Percentiles rank a stretch among this genome's conserved stretches.
Evolutionary conservation across 805 yeast species (phyloP).

Genomic region (Tetrapisispora taiwanensis): DNA sequence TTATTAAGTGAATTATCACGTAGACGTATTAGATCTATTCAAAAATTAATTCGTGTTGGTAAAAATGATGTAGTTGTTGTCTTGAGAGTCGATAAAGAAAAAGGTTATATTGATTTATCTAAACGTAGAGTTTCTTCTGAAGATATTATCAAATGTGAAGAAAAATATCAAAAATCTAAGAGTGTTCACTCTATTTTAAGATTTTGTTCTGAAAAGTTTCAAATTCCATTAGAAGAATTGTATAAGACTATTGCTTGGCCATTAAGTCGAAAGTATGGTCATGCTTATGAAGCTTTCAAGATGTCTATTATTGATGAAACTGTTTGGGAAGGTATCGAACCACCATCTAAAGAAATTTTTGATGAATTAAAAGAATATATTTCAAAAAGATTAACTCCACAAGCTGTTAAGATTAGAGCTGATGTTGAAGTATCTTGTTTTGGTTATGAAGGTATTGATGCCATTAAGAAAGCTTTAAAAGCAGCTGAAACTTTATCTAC

Average conservation of each 20-base stretch:
- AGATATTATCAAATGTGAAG: conserved; percentile 95
- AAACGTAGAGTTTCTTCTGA: conserved; percentile 97
- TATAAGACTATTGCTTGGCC: conserved; percentile 96
- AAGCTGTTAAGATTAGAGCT: conserved; percentile 94
- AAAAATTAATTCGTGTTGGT: conserved; percentile 94
- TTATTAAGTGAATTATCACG: conserved; percentile 89
- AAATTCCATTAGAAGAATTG: conserved; percentile 72
- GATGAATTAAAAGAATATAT: conserved; percentile 82
- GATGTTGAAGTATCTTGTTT: conserved; percentile 97
- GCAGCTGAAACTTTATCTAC: conserved; percentile 80
- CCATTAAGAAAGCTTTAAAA: conserved; percentile 78
- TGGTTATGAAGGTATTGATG: conserved; percentile 95
- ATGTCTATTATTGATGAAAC: conserved; percentile 81
- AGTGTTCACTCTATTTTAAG: conserved; percentile 95
- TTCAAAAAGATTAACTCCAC: conserved; percentile 90
- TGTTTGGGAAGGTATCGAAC: conserved; percentile 69
- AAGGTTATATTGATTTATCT: conserved; percentile 94
- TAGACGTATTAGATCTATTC: conserved; percentile 97
- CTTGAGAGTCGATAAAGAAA: conserved; percentile 94
- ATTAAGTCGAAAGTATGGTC: conserved; percentile 86
- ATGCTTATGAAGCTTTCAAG: conserved; percentile 95
- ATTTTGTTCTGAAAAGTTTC: conserved; percentile 96
- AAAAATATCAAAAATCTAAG: conserved; percentile 90
- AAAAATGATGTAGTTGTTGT: conserved; percentile 98
- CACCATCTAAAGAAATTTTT: conserved; percentile 65